A percentile compares a stretch with the other conserved stretches of the same genome.
phyloP scores from a whole-genome alignment of 805 yeast genomes.

The Priceomyces fermenticarens region DNA sequence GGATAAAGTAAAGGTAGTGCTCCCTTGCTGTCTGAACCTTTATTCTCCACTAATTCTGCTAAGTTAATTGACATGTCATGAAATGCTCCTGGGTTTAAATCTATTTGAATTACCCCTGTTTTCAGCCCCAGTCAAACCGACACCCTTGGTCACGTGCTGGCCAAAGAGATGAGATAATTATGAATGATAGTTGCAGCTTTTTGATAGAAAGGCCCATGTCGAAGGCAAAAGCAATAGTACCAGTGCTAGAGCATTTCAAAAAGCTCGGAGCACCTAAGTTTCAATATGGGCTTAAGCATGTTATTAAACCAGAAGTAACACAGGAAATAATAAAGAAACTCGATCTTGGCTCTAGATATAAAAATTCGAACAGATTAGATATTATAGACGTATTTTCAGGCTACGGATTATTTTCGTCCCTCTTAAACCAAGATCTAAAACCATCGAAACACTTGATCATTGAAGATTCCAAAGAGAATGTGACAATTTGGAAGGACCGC shows the following conservation, averaged over 20 bases:
- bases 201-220: slow-evolving; percentile 1
- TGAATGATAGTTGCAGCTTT: neutral
- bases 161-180: neutral
- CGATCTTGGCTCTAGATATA: slow-evolving; percentile 34
- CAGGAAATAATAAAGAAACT: slow-evolving; percentile 47
- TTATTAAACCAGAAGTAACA: slow-evolving; percentile 19
- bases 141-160: no score
- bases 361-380: slow-evolving; percentile 37
- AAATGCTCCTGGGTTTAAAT: neutral
- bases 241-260: slow-evolving; percentile 21
- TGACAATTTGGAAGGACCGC: slow-evolving; percentile 25
- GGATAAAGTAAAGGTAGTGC: slow-evolving; percentile 15
- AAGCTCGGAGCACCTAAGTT: slow-evolving; percentile 15
- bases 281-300: slow-evolving; percentile 24
- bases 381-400: slow-evolving; percentile 63
- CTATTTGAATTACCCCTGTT: neutral
- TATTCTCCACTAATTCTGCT: slow-evolving; percentile 15
- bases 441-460: slow-evolving; percentile 66
- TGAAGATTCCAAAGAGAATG: slow-evolving; percentile 43
- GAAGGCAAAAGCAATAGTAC: slow-evolving; percentile 20
- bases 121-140: no score
- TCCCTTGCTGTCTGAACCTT: slow-evolving; percentile 5
- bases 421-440: slow-evolving; percentile 54
- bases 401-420: slow-evolving; percentile 56
- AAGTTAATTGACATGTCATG: slow-evolving; percentile 27